Percentiles rank a stretch among this genome's conserved stretches.
Conservation (phyloP, 306 rosid genomes). For the Pyrus pyrifolia region DNA sequence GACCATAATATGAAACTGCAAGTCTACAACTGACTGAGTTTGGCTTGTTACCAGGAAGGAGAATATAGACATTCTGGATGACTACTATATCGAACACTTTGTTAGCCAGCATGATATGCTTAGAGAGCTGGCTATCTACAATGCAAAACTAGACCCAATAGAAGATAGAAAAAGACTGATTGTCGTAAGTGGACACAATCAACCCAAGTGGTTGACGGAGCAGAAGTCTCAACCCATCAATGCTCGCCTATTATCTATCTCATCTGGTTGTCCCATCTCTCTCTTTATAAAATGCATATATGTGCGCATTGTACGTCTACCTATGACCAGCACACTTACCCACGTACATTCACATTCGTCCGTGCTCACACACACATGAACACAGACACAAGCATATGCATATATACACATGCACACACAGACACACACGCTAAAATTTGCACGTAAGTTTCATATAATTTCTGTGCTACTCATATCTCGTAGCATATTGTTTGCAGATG, state of each 20-base stretch:
- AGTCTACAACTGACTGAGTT: not conserved
- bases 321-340: not conserved
- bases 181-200: conserved; percentile 25
- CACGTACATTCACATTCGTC: not conserved
- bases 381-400: too few species aligned
- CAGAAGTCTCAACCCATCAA: conserved; percentile 20
- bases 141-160: conserved; percentile 24
- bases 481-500: conserved; percentile 38
- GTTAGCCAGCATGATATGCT: conserved; percentile 48
- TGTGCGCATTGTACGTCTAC: not conserved
- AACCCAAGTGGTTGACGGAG: conserved; percentile 52
- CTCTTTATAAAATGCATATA: not conserved
- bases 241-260: conserved; percentile 45
- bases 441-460: too few species aligned
- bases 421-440: not conserved
- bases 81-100: conserved; percentile 38
- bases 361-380: not conserved
- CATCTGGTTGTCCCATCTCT: conserved; percentile 31
- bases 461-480: not conserved
- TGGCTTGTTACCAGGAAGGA: conserved; percentile 28
- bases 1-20: not conserved
- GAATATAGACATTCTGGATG: conserved; percentile 11
- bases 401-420: too few species aligned
- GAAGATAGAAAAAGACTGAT: conserved; percentile 32
- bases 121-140: conserved; percentile 43